Evolutionary conservation across 148 eudicot species (phyloP), one percentile per base, ranked within the genome.

Genomic region (Drosera capensis): DNA sequence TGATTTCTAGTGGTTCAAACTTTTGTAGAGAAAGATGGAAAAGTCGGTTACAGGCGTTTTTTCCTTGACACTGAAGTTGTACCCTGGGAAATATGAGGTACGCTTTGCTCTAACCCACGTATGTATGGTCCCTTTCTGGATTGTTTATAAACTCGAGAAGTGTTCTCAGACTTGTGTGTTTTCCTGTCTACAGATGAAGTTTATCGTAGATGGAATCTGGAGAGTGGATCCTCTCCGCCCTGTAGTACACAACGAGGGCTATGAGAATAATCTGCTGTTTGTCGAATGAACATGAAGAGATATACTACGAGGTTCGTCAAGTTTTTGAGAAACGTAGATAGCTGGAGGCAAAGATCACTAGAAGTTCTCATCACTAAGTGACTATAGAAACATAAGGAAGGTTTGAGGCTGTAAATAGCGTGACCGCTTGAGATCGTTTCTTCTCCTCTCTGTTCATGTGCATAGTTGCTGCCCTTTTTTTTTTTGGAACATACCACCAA

Each of bases 71-170:
- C 51, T 90, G 51, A 73, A 68, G 77, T 55, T 84, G 54, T 90
- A 90, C 57, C 99, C 95, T 0, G 99, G 99, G 7, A 79, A 43
- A 69, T 80, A 90, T 18, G 88, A 90, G 97, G 97, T 78, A 21
- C 9, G 65, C 31, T 43, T 7, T 21, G n/a, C 24, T 31, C 23
- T 15, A 11, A 42, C 11, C 6, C 18, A 0, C 40, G 12, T 48
- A 16, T 51, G 17, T 17, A 46, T 9, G 8, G 28, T 23, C 16
- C 29, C 23, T 16, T 0, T 5, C 14, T 8, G 9, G 18, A 7
- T 5, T 22, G 13, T 9, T 14, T 2, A 12, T 1, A 25, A 14
- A 41, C 5, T 20, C n/a, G 41, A 14, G 7, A 1, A 25, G 11
- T 9, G 8, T 20, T 5, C n/a, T 42, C 19, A 1, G 3, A 20